Conservation (phyloP, 164 flowering plant species). For the Piper longum region DNA sequence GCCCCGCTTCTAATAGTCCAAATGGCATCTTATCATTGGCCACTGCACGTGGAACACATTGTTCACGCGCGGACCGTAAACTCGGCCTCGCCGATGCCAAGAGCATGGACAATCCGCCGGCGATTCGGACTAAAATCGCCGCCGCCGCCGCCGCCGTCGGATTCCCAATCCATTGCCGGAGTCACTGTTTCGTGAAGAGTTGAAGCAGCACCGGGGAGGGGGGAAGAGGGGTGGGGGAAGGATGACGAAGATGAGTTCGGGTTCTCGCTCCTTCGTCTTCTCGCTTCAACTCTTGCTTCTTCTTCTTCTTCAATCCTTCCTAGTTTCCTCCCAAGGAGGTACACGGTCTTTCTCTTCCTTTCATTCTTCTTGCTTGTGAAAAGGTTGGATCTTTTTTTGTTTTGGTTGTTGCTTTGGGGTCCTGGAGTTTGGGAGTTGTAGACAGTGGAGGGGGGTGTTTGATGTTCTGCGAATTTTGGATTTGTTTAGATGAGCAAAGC, state of each 20-base stretch:
- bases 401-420: no score
- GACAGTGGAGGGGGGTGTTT: not conserved
- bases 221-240: not conserved
- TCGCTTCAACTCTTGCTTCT: not conserved
- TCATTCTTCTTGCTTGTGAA: not conserved
- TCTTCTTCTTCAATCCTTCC: not conserved
- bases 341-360: no score
- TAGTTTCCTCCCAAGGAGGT: not conserved
- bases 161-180: no score
- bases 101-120: no score
- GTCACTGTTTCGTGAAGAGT: not conserved
- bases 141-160: no score
- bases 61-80: no score
- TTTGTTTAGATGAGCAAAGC: conserved; percentile 36
- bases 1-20: no score
- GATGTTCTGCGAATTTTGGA: not conserved
- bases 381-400: not conserved
- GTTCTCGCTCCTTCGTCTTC: not conserved
- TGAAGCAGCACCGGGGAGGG: not conserved
- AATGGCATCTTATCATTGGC: no score
- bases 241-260: not conserved
- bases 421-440: not conserved
- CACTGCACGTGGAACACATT: no score
- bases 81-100: no score
- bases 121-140: no score